Evolutionary conservation across 257 asterid species (phyloP), one percentile per base, ranked within the genome.

Genomic region (Anisodus tanguticus): DNA sequence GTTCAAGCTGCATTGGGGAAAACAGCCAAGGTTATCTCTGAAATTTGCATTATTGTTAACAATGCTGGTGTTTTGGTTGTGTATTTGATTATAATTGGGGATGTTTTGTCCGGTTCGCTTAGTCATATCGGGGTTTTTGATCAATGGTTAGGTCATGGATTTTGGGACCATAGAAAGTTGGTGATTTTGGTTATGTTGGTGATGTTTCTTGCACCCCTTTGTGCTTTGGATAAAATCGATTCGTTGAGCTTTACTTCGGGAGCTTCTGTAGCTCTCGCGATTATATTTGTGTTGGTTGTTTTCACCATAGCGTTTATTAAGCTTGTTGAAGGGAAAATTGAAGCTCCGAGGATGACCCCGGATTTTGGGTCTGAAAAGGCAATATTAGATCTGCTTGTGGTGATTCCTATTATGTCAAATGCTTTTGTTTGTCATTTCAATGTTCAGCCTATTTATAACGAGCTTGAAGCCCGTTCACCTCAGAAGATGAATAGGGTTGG

Each of bases 351-450:
- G 54, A 89, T 95, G 95, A n/a, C 88, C 5, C 99, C 97, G 0
- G 96, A 95, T 91, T 91, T 94, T 45, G 96, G 96, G 60, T 95
- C 99, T 5, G 87, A 82, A 64, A 87, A 86, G 37, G 94, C 99
- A 0, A 91, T 95, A 66, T 85, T 95, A 83, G 97, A 95, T 90
- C 80, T 95, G 84, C 95, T 95, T 60, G 98, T 95, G 82, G 98
- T 95, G 88, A 94, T 95, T 86, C 98, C 99, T 5, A 91, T 95
- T 51, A 95, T 95, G 99, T 89, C 97, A 12, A 95, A 95, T 86
- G 98, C 98, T 68, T 95, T 90, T 76, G 97, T 95, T 2, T 95
- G 99, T 47, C 99, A 95, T 84, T 95, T 95, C 22, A 95, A 95
- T 69, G 97, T 95, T 12, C 98, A 91, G 49, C 99, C 98, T 66